These are phyloP conservation scores for Nissolia schottii DNA, from an alignment of 306 rosid species.

Conservation along the genomic window DNA sequence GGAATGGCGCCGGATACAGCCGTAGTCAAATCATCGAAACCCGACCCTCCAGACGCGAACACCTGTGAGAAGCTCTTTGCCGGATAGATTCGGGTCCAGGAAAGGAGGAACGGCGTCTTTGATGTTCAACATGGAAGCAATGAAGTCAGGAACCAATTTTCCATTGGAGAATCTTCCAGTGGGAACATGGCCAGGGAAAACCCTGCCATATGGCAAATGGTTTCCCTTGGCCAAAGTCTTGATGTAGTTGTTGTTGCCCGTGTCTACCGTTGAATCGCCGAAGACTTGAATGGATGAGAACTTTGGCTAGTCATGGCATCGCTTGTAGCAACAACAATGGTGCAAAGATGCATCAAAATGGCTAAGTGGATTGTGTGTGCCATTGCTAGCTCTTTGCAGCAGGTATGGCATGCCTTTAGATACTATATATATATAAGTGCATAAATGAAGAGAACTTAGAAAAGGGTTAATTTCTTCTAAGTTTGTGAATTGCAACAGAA, in stretches of 20 bases:
- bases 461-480: neutral
- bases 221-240: conserved; percentile 37
- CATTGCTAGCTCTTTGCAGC: conserved; percentile 13
- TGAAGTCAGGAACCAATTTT: conserved; percentile 49
- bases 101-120: conserved; percentile 58
- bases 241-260: conserved; percentile 58
- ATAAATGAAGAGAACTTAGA: neutral
- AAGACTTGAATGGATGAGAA: conserved; percentile 51
- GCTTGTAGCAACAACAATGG: conserved; percentile 14
- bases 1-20: conserved; percentile 23
- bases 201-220: conserved; percentile 51
- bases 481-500: conserved; percentile 18
- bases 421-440: neutral
- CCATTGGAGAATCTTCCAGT: conserved; percentile 67
- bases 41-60: conserved; percentile 55
- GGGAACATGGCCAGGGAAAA: conserved; percentile 46
- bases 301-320: conserved; percentile 8
- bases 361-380: neutral
- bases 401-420: neutral
- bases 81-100: conserved; percentile 39
- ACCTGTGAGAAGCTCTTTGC: conserved; percentile 40
- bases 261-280: conserved; percentile 65
- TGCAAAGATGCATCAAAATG: conserved; percentile 14
- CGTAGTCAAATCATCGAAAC: conserved; percentile 43
- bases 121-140: conserved; percentile 41